These are phyloP conservation scores for Akanthomyces dipterigenus DNA, from an alignment of 2,329 filamentous ascomycete species.

Conservation along the genomic window DNA sequence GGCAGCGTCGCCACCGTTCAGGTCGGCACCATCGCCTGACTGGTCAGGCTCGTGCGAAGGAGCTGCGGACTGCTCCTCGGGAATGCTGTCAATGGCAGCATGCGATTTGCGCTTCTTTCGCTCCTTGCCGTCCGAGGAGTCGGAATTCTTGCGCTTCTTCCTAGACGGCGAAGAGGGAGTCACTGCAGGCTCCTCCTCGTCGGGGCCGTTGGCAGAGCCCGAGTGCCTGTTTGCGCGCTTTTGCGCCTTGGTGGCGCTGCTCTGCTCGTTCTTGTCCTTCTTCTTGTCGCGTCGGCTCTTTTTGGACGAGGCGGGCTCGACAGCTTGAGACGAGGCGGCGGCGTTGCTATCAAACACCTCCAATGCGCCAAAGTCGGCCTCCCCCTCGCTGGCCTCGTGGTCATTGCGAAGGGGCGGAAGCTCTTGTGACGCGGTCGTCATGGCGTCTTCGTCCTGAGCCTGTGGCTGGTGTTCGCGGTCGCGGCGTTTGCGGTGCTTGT, in stretches of 20 bases:
- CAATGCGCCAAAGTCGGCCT: constrained; percentile 29
- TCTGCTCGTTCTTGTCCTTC: constrained; percentile 17
- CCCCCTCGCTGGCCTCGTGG: constrained; percentile 17
- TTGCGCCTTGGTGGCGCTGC: not conserved
- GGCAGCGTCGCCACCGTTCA: not conserved
- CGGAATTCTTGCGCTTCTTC: constrained; percentile 28
- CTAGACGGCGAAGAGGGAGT: constrained; percentile 14
- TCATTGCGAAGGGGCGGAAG: constrained; percentile 13
- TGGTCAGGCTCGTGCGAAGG: constrained; percentile 21
- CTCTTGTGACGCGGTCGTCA: constrained; percentile 13
- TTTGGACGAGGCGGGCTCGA: constrained; percentile 15
- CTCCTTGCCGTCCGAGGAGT: constrained; percentile 24
- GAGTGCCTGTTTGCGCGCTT: constrained; percentile 16
- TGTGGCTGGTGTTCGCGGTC: not conserved
- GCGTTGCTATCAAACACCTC: constrained; percentile 34
- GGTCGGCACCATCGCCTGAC: constrained; percentile 16
- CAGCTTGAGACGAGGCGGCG: constrained; percentile 24
- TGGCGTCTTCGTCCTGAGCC: constrained; percentile 13
- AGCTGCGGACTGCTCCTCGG: constrained; percentile 19
- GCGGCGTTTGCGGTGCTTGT: constrained; percentile 14
- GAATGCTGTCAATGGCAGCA: constrained; percentile 15
- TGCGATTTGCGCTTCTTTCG: constrained; percentile 27
- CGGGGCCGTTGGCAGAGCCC: not conserved
- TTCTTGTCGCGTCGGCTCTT: constrained; percentile 27
- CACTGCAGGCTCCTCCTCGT: not conserved